phyloP scores from a whole-genome alignment of 768 basidiomycete species.

The Kwoniella botswanensis region DNA sequence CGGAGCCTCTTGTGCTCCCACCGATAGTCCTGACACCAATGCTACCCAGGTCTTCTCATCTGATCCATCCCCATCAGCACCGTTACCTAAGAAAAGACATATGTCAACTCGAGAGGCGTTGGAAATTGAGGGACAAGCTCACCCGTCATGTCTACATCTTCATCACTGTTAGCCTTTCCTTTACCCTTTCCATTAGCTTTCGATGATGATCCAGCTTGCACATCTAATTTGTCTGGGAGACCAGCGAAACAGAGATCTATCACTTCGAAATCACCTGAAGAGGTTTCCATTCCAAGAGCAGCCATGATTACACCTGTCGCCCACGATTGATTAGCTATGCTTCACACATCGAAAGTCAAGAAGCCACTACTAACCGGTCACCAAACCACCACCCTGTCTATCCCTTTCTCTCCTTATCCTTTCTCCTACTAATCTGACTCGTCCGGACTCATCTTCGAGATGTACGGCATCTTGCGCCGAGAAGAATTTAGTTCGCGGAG shows the following conservation, averaged over 20 bases:
- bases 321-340: slow-evolving; percentile 10
- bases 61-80: background rate
- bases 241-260: slow-evolving; percentile 85
- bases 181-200: slow-evolving; percentile 30
- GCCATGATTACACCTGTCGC: slow-evolving; percentile 75
- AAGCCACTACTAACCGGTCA: slow-evolving; percentile 66
- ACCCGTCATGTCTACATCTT: slow-evolving; percentile 74
- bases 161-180: slow-evolving; percentile 43
- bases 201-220: slow-evolving; percentile 35
- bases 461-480: slow-evolving; percentile 79
- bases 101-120: background rate
- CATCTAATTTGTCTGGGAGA: slow-evolving; percentile 68
- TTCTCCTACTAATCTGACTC: slow-evolving; percentile 84
- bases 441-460: slow-evolving; percentile 95
- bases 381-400: slow-evolving; percentile 62
- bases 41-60: slow-evolving; percentile 70
- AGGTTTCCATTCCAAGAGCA: slow-evolving; percentile 86
- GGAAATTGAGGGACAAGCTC: slow-evolving; percentile 45
- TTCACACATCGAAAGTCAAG: background rate
- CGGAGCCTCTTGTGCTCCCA: slow-evolving; percentile 65
- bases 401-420: slow-evolving; percentile 64
- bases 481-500: slow-evolving; percentile 73
- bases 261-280: slow-evolving; percentile 89
- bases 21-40: slow-evolving; percentile 79
- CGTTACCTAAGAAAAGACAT: background rate